Conservation (phyloP, 345 rosid genomes). For the Eucalyptus decipiens region DNA sequence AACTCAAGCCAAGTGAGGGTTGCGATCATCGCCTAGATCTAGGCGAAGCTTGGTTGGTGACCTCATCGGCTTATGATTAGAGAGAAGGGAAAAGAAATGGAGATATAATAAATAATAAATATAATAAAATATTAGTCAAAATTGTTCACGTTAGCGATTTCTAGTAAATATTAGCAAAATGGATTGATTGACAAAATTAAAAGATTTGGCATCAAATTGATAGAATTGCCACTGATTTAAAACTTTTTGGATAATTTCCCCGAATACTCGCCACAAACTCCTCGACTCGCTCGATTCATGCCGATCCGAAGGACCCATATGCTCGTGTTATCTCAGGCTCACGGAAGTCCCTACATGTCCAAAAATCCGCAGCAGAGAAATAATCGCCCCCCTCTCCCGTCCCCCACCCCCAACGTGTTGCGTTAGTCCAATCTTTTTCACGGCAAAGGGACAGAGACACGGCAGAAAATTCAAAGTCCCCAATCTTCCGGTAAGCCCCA, state of each 20-base stretch:
- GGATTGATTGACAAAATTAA: fast-evolving
- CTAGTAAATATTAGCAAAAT: fast-evolving
- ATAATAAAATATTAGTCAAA: no score
- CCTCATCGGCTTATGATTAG: no score
- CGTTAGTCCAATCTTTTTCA: not conserved
- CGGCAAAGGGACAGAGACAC: not conserved
- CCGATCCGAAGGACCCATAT: no score
- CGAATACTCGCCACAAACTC: not conserved
- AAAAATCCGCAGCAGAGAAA: not conserved
- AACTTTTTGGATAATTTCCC: no score
- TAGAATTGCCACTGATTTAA: fast-evolving
- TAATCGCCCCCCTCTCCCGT: not conserved
- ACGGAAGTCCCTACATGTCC: not conserved
- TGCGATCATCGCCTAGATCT: not conserved
- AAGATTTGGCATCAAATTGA: fast-evolving
- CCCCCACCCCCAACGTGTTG: not conserved
- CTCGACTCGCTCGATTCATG: not conserved
- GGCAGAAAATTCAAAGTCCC: not conserved
- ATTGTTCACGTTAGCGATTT: fast-evolving
- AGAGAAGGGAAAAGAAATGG: not conserved
- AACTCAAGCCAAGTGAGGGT: not conserved
- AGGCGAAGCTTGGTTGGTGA: not conserved
- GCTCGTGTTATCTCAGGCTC: not conserved
- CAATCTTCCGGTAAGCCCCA: not conserved
- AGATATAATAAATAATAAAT: not conserved